Evolutionary conservation across 345 rosid species (phyloP).

Genomic region (sweet orange (Citrus sinensis)): DVS_A1.0 CM039162.1:5741501-5742000

Average conservation of each 20-base stretch:
- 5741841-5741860: neutral
- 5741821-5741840: neutral
- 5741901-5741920: conserved; percentile 12
- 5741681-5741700: neutral
- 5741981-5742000: neutral
- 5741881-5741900: neutral
- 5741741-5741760: neutral
- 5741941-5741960: conserved; percentile 41
- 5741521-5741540: too few species aligned
- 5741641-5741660: neutral
- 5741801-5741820: neutral
- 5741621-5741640: neutral
- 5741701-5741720: neutral
- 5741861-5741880: conserved; percentile 4
- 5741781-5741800: neutral
- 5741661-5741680: too few species aligned
- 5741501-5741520: too few species aligned
- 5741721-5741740: neutral
- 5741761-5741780: too few species aligned
- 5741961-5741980: conserved; percentile 43
- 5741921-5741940: neutral
- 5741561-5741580: too few species aligned
- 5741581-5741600: too few species aligned
- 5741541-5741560: too few species aligned
- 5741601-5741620: too few species aligned